Evolutionary conservation across 768 basidiomycete genomes (phyloP).

Genomic region (Cubamyces lactineus): DNA sequence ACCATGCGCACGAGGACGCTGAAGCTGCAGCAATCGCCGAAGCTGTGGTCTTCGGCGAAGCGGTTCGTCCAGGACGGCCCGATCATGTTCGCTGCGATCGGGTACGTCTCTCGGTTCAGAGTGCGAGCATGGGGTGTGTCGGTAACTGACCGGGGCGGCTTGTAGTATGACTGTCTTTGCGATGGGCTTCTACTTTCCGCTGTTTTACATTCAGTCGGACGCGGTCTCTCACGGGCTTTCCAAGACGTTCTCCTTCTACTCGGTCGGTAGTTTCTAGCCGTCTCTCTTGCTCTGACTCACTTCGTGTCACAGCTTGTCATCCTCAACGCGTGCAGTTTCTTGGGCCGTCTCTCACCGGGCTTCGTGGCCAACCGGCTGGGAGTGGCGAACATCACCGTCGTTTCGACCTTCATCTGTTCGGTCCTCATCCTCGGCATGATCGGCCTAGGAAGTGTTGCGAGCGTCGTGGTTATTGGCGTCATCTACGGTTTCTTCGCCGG

Average conservation of each 20-base stretch:
- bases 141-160: background rate
- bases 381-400: conserved; percentile 33
- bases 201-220: conserved; percentile 34
- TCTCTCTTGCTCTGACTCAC: background rate
- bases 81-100: conserved; percentile 31
- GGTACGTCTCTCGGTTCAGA: conserved; percentile 8
- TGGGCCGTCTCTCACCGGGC: conserved; percentile 36
- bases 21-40: conserved; percentile 19
- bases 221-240: conserved; percentile 22
- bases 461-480: conserved; percentile 37
- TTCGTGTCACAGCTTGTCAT: conserved; percentile 29
- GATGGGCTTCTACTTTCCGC: conserved; percentile 32
- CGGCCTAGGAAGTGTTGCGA: conserved; percentile 30
- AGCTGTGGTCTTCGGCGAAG: conserved; percentile 20
- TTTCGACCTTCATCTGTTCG: conserved; percentile 29
- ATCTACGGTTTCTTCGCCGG: conserved; percentile 45
- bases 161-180: conserved; percentile 23
- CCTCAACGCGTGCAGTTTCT: conserved; percentile 35
- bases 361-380: conserved; percentile 37
- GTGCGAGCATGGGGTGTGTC: background rate
- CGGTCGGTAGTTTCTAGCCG: conserved; percentile 20
- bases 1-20: conserved; percentile 28
- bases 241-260: conserved; percentile 33
- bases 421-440: conserved; percentile 37
- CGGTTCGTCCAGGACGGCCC: conserved; percentile 31